Evolutionary conservation across 345 rosid species (phyloP), one percentile per base, ranked within the genome.

Genomic region (Ceriops zippeliana): DNA sequence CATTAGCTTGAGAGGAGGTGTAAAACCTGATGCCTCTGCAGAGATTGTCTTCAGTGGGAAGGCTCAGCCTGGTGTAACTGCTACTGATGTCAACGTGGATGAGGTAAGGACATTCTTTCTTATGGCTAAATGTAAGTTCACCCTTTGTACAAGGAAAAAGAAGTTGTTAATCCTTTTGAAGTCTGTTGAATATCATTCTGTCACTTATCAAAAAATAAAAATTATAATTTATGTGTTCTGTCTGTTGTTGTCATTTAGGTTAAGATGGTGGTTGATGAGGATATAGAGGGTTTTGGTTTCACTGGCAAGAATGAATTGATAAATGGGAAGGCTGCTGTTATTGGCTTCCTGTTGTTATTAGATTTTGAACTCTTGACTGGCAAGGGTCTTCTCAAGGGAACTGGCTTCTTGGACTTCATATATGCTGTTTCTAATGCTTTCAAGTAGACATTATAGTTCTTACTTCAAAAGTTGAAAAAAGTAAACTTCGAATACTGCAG

Each of bases 281-380:
- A 79, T 21, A 58, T 24, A 0, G 82, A 71, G 71, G 97, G 96
- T 24, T 93, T 93, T 49, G 98, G 98, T 57, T 93, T 93, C 85
- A 81, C 86, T 0, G 62, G 46, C n/a, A 93, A 76, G 79, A 91
- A 85, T 58, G 97, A 93, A 75, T 54, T 89, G 78, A 89, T 93
- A 61, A 93, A 93, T 26, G 98, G 98, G 61, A 89, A 89, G 70
- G 98, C 98, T 2, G 97, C 98, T 4, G 82, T 82, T 47, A 87
- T 91, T 52, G 98, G 98, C 24, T 93, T 93, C 84, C 84, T 93
- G 70, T 67, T 88, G 68, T 80, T 93, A 74, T 66, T 93, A 78
- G 98, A 91, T 83, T 89, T 93, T 57, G 98, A 93, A 74, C 87
- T 93, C 75, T 74, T 93, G 85, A 93, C 98, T 0, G 97, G 97